These are phyloP conservation scores for Xylaria bambusicola DNA, from an alignment of 495 filamentous ascomycete species.

Conservation along the genomic window DNA sequence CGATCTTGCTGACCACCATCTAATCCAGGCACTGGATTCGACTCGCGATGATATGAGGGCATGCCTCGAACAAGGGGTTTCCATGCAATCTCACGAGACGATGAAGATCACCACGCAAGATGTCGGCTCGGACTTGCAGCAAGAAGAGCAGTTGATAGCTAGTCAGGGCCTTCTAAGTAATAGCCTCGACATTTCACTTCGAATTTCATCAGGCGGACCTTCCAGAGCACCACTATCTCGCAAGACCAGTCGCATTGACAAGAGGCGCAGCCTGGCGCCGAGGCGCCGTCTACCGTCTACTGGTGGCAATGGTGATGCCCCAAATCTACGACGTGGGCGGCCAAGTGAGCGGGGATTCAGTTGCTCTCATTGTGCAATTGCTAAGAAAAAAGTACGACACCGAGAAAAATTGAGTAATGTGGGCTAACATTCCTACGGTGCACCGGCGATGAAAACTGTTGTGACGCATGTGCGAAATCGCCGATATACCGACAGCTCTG, in stretches of 20 bases:
- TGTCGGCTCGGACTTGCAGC: neutral
- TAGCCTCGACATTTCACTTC: conserved; percentile 1
- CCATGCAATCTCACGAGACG: neutral
- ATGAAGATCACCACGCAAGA: neutral
- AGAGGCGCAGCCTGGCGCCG: neutral
- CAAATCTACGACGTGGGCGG: conserved; percentile 2
- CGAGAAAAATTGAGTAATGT: neutral
- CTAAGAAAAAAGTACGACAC: neutral
- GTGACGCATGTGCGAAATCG: conserved; percentile 6
- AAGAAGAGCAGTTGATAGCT: neutral
- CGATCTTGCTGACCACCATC: neutral
- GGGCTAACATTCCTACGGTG: neutral
- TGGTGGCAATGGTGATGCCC: neutral
- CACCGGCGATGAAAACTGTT: neutral
- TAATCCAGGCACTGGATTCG: neutral
- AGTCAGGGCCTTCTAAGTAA: neutral
- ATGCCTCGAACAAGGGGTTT: neutral
- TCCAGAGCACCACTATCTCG: neutral
- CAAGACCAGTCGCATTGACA: neutral
- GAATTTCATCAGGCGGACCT: neutral
- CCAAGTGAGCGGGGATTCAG: conserved; percentile 16
- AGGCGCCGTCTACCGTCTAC: neutral
- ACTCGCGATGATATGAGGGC: neutral
- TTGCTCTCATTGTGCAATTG: conserved; percentile 9
- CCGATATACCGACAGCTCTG: conserved; percentile 10